Base-by-base conservation (phyloP, 805 yeast genomes). In the Yarrowia deformans region DNA sequence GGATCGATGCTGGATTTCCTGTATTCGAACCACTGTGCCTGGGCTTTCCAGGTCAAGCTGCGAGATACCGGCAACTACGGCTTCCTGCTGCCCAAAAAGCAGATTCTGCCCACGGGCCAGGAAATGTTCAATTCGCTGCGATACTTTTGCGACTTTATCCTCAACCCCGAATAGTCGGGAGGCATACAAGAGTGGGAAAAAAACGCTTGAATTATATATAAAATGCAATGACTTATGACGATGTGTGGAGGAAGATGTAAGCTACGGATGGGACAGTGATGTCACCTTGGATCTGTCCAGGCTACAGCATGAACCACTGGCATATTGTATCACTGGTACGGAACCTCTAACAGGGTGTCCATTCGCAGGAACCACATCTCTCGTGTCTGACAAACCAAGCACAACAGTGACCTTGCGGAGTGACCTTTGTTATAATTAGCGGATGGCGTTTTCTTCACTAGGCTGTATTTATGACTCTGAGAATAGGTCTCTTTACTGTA, bases 61-160 rank as follows among this genome's bases (percentile, higher is more conserved):
- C 83, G 97, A 74, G 97, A 91, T 75, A 85, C 89, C 19, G 97
- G 97, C 0, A 83, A 86, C 61, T 93, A 90, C 74, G 97, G 97
- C 0, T 92, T 91, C 75, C 81, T 92, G 72, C 80, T 91, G 50
- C 97, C 97, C 8, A 74, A 88, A 0, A 85, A 84, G 73, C 85
- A 81, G 75, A 91, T 92, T 69, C 80, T 76, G 32, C 94, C 97
- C 0, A 96, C 90, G 9, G 97, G 96, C 1, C 80, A 81, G 68
- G 97, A 92, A 77, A 56, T 88, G 34, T 87, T 87, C 75, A 84
- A 88, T 1, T 88, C 93, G 1, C 80, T 90, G 32, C 84, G 84
- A 72, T 89, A 88, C 73, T 90, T 91, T 77, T 86, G 88, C 69
- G 81, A 83, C 19, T 87, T 87, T 79, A 66, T 70, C 14, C 60